Evolutionary conservation across 345 rosid species (phyloP).

Genomic region (Syzygium jambos): DNA sequence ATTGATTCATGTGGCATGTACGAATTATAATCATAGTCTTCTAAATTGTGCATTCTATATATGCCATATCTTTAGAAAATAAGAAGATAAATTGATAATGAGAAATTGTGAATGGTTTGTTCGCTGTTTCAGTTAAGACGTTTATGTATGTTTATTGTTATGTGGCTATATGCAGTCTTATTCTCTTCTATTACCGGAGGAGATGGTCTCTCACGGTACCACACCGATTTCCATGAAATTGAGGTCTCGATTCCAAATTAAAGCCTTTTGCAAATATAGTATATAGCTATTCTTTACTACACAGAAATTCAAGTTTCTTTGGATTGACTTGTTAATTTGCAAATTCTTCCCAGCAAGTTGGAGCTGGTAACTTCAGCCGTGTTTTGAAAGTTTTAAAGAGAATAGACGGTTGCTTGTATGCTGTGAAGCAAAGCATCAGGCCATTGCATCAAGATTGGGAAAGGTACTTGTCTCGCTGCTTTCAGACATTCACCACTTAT

Average conservation of each 20-base stretch:
- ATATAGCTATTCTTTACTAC: not conserved
- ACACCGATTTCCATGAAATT: constrained; percentile 89
- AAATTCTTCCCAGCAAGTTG: constrained; percentile 59
- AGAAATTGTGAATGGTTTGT: not conserved
- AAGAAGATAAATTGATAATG: not conserved
- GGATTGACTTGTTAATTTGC: constrained; percentile 2
- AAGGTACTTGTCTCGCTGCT: constrained; percentile 32
- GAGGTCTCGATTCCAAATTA: constrained; percentile 35
- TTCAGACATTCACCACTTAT: not conserved
- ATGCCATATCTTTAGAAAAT: not conserved
- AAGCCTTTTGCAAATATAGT: not conserved
- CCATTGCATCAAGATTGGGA: constrained; percentile 64
- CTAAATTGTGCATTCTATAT: not conserved
- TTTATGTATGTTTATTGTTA: not conserved
- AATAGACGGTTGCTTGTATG: constrained; percentile 95
- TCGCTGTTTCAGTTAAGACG: not conserved
- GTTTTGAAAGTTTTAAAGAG: constrained; percentile 91
- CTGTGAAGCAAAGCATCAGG: constrained; percentile 70
- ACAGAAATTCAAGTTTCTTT: not conserved
- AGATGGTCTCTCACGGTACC: constrained; percentile 89
- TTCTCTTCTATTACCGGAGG: constrained; percentile 54
- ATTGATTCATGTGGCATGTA: not conserved
- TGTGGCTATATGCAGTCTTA: constrained; percentile 35
- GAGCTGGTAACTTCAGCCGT: constrained; percentile 75
- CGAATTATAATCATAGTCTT: not conserved